Conservation (phyloP, 2,329 filamentous ascomycete species). For the Aspergillus sp. region DNA sequence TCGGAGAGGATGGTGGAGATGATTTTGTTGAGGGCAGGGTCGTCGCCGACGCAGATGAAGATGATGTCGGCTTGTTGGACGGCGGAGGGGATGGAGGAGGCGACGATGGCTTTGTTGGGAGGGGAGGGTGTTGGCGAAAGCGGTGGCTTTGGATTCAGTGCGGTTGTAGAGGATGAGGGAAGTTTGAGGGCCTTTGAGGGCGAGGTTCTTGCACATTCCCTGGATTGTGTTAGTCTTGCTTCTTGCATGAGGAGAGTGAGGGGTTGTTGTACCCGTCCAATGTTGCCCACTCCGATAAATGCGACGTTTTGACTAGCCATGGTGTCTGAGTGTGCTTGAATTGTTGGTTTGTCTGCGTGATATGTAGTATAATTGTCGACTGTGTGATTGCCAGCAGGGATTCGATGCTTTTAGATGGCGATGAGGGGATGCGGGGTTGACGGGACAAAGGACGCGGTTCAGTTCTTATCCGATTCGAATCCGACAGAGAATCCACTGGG, state of each 20-base stretch:
- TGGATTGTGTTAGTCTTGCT: constrained; percentile 27
- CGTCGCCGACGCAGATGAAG: constrained; percentile 75
- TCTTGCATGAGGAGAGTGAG: background rate
- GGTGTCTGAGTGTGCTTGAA: background rate
- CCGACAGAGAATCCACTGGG: too few relatives aligned
- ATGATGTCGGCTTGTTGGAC: constrained; percentile 69
- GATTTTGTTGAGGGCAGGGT: constrained; percentile 63
- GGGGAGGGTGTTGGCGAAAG: constrained; percentile 60
- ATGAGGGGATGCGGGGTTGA: too few relatives aligned
- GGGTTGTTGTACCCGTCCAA: constrained; percentile 64
- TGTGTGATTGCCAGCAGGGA: too few relatives aligned
- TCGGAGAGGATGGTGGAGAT: constrained; percentile 51
- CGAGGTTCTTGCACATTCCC: constrained; percentile 82
- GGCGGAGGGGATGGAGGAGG: constrained; percentile 60
- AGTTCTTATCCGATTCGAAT: too few relatives aligned
- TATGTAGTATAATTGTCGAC: too few relatives aligned
- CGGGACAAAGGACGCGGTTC: too few relatives aligned
- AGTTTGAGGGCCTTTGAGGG: constrained; percentile 67
- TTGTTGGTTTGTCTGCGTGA: too few relatives aligned
- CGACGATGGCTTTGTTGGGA: constrained; percentile 59
- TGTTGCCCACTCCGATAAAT: constrained; percentile 83
- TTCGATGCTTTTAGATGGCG: too few relatives aligned
- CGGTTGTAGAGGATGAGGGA: constrained; percentile 80
- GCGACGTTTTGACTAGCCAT: constrained; percentile 49
- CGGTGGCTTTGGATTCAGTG: constrained; percentile 60